Evolutionary conservation across 495 filamentous ascomycete species (phyloP).

Genomic region (Amphirosellinia nigrospora): DNA sequence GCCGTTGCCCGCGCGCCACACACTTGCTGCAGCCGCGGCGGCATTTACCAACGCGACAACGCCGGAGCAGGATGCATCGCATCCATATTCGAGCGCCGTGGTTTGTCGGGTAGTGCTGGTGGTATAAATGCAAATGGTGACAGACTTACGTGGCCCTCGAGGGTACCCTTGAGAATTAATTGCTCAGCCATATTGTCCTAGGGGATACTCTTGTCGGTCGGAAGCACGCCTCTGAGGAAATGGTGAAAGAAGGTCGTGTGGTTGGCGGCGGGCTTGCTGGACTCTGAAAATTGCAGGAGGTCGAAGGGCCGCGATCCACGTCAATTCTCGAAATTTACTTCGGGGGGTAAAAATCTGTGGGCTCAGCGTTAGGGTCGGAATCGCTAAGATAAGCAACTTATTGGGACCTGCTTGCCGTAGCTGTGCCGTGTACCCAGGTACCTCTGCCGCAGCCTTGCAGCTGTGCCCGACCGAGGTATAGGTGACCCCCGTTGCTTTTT

Average conservation of each 20-base stretch:
- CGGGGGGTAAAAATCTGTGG: constrained; percentile 29
- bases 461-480: neutral
- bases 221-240: constrained; percentile 34
- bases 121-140: neutral
- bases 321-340: constrained; percentile 32
- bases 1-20: neutral
- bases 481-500: neutral
- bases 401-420: no score
- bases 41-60: neutral
- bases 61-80: neutral
- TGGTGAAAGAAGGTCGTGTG: constrained; percentile 26
- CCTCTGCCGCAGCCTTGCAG: constrained; percentile 3
- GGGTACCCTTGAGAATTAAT: constrained; percentile 95
- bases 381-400: constrained; percentile 31
- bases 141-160: constrained; percentile 84
- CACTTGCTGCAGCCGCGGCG: neutral
- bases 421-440: neutral
- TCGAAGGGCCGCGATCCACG: constrained; percentile 12
- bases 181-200: constrained; percentile 81
- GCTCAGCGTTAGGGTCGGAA: constrained; percentile 30
- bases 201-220: constrained; percentile 38
- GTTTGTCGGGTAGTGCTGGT: neutral
- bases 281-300: constrained; percentile 24
- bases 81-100: neutral
- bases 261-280: constrained; percentile 33